Percentiles rank a stretch among this genome's conserved stretches.
Conservation (phyloP, 2,329 filamentous ascomycete genomes). For the Aureobasidium mangrovei region DNA sequence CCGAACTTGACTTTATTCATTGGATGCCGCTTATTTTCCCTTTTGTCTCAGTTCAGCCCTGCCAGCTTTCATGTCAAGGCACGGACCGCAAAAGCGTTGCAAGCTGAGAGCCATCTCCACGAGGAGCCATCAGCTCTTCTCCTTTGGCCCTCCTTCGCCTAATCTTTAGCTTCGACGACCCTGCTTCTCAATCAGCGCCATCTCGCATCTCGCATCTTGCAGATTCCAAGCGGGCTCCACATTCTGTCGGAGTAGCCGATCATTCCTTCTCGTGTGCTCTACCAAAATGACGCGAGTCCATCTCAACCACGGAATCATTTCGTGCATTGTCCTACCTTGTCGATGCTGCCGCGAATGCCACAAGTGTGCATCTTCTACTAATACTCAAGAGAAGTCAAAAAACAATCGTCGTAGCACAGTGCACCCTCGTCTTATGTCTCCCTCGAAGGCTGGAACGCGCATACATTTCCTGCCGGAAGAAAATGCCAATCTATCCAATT, state of each 20-base stretch:
- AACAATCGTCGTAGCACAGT: not conserved
- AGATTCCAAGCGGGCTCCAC: not conserved
- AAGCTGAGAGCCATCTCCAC: not conserved
- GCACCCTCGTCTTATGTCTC: not conserved
- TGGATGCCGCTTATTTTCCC: not conserved
- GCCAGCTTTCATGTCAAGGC: no score
- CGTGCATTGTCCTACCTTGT: slow-evolving; percentile 10
- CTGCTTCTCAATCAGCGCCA: not conserved
- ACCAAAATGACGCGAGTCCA: not conserved
- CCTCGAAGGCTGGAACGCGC: not conserved
- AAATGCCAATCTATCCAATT: not conserved
- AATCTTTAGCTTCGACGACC: not conserved
- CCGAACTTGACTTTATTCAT: not conserved
- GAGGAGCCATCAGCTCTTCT: not conserved
- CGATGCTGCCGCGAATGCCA: not conserved
- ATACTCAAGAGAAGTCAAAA: not conserved
- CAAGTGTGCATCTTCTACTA: not conserved
- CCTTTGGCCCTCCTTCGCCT: not conserved
- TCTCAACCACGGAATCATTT: not conserved
- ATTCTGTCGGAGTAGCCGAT: not conserved
- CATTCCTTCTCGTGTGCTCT: not conserved
- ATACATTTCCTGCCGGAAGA: slow-evolving; percentile 2
- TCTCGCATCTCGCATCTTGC: not conserved
- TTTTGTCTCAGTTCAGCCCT: no score
- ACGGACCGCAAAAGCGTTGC: no score